Percentiles rank a stretch among this genome's conserved stretches.
phyloP scores from a whole-genome alignment of 331 rosid genomes.

The Arachis monticola region DNA sequence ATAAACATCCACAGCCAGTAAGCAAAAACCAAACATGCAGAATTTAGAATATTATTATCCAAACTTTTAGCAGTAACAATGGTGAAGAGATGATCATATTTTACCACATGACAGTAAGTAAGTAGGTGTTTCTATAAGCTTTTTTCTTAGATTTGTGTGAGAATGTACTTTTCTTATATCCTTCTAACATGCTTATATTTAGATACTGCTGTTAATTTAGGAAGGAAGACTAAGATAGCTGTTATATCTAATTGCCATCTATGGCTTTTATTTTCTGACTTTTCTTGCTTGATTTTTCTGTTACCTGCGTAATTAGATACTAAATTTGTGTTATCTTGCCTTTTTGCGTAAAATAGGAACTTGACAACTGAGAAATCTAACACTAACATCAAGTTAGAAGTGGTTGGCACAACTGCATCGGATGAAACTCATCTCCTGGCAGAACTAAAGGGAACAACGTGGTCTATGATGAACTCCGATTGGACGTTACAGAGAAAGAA shows the following conservation, averaged over 20 bases:
- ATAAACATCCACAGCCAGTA: slow-evolving; percentile 45
- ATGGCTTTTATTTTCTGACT: neutral
- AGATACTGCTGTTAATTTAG: neutral
- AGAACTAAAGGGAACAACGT: slow-evolving; percentile 42
- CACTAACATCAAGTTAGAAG: slow-evolving; percentile 32
- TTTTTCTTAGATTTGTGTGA: neutral
- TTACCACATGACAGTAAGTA: neutral
- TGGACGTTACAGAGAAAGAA: slow-evolving; percentile 43
- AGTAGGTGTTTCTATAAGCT: neutral
- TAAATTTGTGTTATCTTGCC: neutral
- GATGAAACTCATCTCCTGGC: slow-evolving; percentile 45
- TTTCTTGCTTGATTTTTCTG: neutral
- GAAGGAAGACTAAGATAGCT: neutral
- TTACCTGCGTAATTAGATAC: neutral
- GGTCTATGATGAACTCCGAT: slow-evolving; percentile 49
- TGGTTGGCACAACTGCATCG: slow-evolving; percentile 37
- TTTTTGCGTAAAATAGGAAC: slow-evolving; percentile 27
- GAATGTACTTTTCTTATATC: neutral
- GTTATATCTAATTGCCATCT: neutral
- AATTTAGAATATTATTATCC: neutral
- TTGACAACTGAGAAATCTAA: slow-evolving; percentile 33
- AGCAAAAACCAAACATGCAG: neutral
- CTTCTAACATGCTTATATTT: neutral
- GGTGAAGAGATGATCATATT: slow-evolving; percentile 15
- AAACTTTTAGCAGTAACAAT: neutral